Percentiles rank a stretch among this genome's conserved stretches.
These are phyloP conservation scores for Thraustotheca clavata DNA, from an alignment of 352 stramenopile genomes.

Conservation along the genomic window DNA sequence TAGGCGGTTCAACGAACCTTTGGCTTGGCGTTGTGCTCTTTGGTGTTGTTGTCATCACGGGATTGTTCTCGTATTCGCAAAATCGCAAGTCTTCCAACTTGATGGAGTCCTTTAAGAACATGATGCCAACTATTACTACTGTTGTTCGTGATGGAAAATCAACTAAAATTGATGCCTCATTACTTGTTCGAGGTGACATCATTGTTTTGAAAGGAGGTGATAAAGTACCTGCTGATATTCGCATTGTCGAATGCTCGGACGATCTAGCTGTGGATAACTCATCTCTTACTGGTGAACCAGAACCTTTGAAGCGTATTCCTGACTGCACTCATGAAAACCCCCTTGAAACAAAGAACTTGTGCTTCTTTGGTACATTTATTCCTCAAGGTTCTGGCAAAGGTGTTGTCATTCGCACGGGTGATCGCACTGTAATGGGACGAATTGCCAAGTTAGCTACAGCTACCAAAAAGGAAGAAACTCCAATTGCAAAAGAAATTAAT, in stretches of 20 bases:
- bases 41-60: constrained; percentile 60
- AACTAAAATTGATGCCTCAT: constrained; percentile 59
- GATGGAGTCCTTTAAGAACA: constrained; percentile 83
- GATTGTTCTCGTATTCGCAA: constrained; percentile 66
- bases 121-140: constrained; percentile 72
- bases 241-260: constrained; percentile 90
- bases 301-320: constrained; percentile 77
- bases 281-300: constrained; percentile 76
- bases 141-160: constrained; percentile 72
- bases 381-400: constrained; percentile 57
- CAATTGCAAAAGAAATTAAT: constrained; percentile 55
- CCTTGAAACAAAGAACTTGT: constrained; percentile 76
- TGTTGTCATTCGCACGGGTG: constrained; percentile 56
- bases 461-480: constrained; percentile 39
- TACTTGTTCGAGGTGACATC: constrained; percentile 83
- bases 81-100: constrained; percentile 70
- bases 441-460: constrained; percentile 59
- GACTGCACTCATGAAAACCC: constrained; percentile 70
- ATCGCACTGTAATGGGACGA: constrained; percentile 77
- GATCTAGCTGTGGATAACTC: constrained; percentile 88
- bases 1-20: constrained; percentile 65
- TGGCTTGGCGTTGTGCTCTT: constrained; percentile 72
- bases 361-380: constrained; percentile 75
- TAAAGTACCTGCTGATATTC: constrained; percentile 93
- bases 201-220: constrained; percentile 84